A percentile compares a stretch with the other conserved stretches of the same genome.
Evolutionary conservation across 805 yeast genomes (phyloP).

Genomic region (Metschnikowia arizonensis): DNA sequence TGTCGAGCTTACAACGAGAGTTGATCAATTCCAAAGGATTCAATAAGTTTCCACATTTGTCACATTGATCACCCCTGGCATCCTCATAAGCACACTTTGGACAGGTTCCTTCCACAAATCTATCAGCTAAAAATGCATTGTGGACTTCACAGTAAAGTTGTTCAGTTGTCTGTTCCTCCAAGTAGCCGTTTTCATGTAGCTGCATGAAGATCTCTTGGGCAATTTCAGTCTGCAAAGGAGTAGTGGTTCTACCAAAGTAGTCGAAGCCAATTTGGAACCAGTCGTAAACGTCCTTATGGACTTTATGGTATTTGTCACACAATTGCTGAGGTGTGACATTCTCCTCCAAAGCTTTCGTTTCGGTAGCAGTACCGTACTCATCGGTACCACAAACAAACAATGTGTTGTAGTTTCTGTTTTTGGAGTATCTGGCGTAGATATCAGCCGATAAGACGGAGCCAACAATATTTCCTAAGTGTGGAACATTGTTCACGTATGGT

Average conservation of each 20-base stretch:
- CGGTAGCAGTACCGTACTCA: slow-evolving; percentile 99
- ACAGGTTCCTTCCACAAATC: slow-evolving; percentile 96
- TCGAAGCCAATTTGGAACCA: slow-evolving; percentile 97
- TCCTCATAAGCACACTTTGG: slow-evolving; percentile 93
- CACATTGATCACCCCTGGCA: slow-evolving; percentile 99
- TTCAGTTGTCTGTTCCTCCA: slow-evolving; percentile 83
- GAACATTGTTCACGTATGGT: slow-evolving; percentile 97
- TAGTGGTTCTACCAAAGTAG: slow-evolving; percentile 94
- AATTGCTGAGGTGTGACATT: slow-evolving; percentile 81
- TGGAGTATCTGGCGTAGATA: slow-evolving; percentile 84
- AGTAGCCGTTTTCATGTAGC: slow-evolving; percentile 66
- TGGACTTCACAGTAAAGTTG: slow-evolving; percentile 92
- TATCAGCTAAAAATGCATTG: slow-evolving; percentile 87
- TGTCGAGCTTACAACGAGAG: slow-evolving; percentile 93
- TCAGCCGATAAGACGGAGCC: slow-evolving; percentile 96
- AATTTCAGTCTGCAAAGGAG: slow-evolving; percentile 84
- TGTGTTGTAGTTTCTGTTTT: slow-evolving; percentile 83
- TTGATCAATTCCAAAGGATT: slow-evolving; percentile 91
- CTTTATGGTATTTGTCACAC: slow-evolving; percentile 83
- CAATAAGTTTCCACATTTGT: slow-evolving; percentile 84
- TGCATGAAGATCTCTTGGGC: slow-evolving; percentile 89
- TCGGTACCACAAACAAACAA: slow-evolving; percentile 94
- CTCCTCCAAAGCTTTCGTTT: slow-evolving; percentile 95
- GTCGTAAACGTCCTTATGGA: slow-evolving; percentile 87
- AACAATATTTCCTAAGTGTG: slow-evolving; percentile 94